Conservation (phyloP, 768 basidiomycete genomes). For the Hericium rajendrae region DNA sequence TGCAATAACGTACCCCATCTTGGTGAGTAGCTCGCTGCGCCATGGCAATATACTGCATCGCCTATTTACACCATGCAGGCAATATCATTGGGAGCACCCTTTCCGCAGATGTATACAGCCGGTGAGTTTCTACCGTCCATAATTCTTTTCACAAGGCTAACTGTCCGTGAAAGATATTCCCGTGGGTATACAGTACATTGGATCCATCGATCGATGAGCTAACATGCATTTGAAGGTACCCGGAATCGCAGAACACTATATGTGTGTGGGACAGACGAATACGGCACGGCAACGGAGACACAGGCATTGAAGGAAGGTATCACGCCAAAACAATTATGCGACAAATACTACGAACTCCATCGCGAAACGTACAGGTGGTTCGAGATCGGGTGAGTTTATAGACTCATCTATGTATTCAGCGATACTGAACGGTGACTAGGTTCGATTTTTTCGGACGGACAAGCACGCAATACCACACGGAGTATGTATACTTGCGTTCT, state of each 20-base stretch:
- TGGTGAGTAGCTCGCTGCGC: conserved; percentile 36
- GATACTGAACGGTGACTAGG: conserved; percentile 26
- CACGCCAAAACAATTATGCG: conserved; percentile 72
- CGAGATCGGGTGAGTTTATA: conserved; percentile 64
- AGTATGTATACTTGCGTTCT: conserved; percentile 37
- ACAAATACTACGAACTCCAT: conserved; percentile 85
- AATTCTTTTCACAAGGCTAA: too few relatives aligned
- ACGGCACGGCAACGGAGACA: conserved; percentile 98
- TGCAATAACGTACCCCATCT: conserved; percentile 97
- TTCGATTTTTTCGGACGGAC: conserved; percentile 97
- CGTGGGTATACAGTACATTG: conserved; percentile 29
- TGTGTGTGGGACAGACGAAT: conserved; percentile 97
- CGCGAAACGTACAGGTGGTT: conserved; percentile 97
- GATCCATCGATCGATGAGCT: conserved; percentile 2
- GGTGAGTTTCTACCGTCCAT: conserved; percentile 33
- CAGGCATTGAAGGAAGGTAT: conserved; percentile 86
- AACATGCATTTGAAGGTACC: conserved; percentile 33
- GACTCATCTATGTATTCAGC: neutral
- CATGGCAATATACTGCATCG: neutral
- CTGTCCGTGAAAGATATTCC: conserved; percentile 37
- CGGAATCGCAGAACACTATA: conserved; percentile 87
- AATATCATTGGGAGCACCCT: conserved; percentile 94
- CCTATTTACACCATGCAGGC: conserved; percentile 29
- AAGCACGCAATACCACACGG: conserved; percentile 80
- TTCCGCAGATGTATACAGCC: conserved; percentile 93